phyloP scores from a whole-genome alignment of 2,329 filamentous ascomycete species.

The Exophiala oligosperma region DNA sequence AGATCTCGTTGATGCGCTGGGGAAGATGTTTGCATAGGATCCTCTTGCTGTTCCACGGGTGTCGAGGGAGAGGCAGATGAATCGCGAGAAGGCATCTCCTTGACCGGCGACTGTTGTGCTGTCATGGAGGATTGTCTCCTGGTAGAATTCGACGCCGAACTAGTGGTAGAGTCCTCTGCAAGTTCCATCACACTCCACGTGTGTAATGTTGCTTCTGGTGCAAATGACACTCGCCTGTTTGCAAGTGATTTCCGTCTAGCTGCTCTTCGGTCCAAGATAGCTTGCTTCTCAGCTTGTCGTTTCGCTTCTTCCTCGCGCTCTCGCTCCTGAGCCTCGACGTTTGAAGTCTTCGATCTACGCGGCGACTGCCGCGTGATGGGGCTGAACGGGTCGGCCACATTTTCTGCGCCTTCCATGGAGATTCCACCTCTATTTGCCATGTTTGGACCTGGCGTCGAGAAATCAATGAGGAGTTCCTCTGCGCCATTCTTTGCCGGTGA shows the following conservation, averaged over 20 bases:
- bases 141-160: constrained; percentile 71
- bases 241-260: constrained; percentile 90
- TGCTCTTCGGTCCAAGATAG: constrained; percentile 71
- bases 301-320: constrained; percentile 69
- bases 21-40: constrained; percentile 58
- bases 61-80: constrained; percentile 59
- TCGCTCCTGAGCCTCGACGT: constrained; percentile 51
- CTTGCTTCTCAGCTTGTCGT: constrained; percentile 57
- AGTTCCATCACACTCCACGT: constrained; percentile 96
- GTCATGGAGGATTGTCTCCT: constrained; percentile 67
- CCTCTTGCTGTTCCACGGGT: constrained; percentile 59
- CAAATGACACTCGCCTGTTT: constrained; percentile 92
- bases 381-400: constrained; percentile 30
- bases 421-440: constrained; percentile 39
- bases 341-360: background rate
- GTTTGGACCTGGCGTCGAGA: constrained; percentile 41
- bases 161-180: constrained; percentile 79
- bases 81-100: constrained; percentile 13
- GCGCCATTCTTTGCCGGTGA: constrained; percentile 25
- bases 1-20: constrained; percentile 66
- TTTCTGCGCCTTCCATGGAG: constrained; percentile 55
- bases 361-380: constrained; percentile 22
- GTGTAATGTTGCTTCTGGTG: constrained; percentile 93
- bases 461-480: constrained; percentile 42
- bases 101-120: constrained; percentile 30